These are phyloP conservation scores for Didymella keratinophila DNA, from an alignment of 2,329 filamentous ascomycete species.

Conservation along the genomic window DNA sequence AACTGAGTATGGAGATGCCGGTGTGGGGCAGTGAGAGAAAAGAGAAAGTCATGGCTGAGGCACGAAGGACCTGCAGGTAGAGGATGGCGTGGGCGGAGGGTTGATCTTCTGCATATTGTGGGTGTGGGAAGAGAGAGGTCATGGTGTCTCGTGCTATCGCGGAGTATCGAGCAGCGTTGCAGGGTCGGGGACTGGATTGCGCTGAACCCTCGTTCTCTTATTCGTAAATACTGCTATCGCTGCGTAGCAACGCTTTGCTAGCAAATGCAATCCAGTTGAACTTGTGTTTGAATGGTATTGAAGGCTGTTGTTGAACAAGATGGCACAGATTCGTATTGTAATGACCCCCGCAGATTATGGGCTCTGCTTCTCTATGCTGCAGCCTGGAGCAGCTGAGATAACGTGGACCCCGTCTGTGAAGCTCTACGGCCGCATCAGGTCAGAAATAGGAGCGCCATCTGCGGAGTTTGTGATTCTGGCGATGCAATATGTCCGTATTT, in stretches of 20 bases:
- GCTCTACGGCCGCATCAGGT: conserved; percentile 9
- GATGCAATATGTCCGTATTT: not conserved
- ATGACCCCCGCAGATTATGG: not conserved
- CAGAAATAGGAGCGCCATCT: conserved; percentile 1
- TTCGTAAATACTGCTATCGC: not conserved
- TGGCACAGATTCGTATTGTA: not conserved
- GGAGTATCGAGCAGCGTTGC: not conserved
- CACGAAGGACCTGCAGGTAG: conserved; percentile 65
- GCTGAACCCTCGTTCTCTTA: not conserved
- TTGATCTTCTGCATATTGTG: conserved; percentile 70
- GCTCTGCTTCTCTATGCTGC: not conserved
- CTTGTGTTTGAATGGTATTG: not conserved
- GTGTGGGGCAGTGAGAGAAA: conserved; percentile 54
- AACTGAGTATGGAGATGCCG: conserved; percentile 34
- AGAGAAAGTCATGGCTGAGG: conserved; percentile 63
- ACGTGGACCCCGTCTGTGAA: conserved; percentile 5
- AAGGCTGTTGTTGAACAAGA: not conserved
- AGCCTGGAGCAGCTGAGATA: not conserved
- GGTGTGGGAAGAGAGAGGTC: conserved; percentile 64
- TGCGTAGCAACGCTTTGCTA: not conserved
- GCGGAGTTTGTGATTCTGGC: not conserved
- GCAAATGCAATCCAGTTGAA: not conserved
- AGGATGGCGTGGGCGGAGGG: conserved; percentile 63
- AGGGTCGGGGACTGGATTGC: not conserved
- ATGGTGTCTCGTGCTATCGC: conserved; percentile 46